Percentiles rank a stretch among this genome's conserved stretches.
These are phyloP conservation scores for Leptographium galeiforme DNA, from an alignment of 2,329 filamentous ascomycete species.

Conservation along the genomic window DNA sequence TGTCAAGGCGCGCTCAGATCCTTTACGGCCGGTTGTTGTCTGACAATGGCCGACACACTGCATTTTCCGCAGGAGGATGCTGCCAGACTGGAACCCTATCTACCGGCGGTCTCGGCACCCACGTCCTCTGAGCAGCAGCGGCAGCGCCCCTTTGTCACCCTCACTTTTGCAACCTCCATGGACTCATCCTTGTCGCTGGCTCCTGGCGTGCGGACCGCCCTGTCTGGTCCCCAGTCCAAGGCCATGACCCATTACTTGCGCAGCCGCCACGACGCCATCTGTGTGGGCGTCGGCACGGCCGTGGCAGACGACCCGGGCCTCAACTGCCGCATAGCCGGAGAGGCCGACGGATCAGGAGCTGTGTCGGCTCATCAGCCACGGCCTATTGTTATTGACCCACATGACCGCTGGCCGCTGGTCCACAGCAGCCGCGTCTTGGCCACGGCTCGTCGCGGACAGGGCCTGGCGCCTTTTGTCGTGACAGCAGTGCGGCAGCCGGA, in stretches of 20 bases:
- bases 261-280: conserved; percentile 67
- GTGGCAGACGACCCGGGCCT: conserved; percentile 73
- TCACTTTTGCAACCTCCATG: conserved; percentile 85
- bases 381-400: conserved; percentile 72
- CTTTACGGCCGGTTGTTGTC: no score
- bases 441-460: conserved; percentile 49
- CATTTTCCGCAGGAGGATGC: conserved; percentile 11
- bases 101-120: conserved; percentile 8
- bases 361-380: conserved; percentile 46
- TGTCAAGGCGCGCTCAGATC: no score
- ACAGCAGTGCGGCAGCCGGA: conserved; percentile 34
- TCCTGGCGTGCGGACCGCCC: conserved; percentile 65
- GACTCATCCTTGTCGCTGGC: conserved; percentile 66
- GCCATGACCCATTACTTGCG: conserved; percentile 89
- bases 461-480: conserved; percentile 62
- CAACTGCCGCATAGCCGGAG: conserved; percentile 58
- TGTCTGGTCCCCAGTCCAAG: conserved; percentile 76
- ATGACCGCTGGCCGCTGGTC: conserved; percentile 55
- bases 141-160: conserved; percentile 45
- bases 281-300: conserved; percentile 74
- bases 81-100: conserved; percentile 12
- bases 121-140: neutral
- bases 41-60: conserved; percentile 11
- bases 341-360: conserved; percentile 18
- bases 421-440: conserved; percentile 50